phyloP scores from a whole-genome alignment of 2,329 filamentous ascomycete species.

The Trichoderma gracile region DNA sequence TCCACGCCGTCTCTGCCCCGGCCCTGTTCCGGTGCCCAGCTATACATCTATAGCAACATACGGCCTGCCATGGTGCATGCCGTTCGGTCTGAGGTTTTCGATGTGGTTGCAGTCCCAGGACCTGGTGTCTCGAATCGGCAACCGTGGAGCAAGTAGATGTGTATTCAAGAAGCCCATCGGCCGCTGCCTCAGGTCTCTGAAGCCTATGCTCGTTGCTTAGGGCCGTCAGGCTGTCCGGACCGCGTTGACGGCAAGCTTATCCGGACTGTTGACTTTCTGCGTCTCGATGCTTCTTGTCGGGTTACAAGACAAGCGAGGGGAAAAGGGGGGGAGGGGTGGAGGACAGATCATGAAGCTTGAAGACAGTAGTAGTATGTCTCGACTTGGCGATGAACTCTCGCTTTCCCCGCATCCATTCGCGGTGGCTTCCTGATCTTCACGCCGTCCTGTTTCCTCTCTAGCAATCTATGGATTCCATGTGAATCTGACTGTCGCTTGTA shows the following conservation, averaged over 20 bases:
- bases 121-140: not conserved
- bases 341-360: not conserved
- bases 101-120: not conserved
- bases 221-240: constrained; percentile 12
- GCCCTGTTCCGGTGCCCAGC: not conserved
- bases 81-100: not conserved
- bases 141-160: too few species aligned
- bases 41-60: not conserved
- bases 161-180: not conserved
- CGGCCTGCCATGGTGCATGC: constrained; percentile 1
- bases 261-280: constrained; percentile 1
- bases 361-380: not conserved
- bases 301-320: not conserved
- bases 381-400: not conserved
- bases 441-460: too few species aligned
- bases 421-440: not conserved
- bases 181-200: constrained; percentile 1
- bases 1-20: constrained; percentile 1
- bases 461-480: not conserved
- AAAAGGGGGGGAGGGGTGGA: not conserved
- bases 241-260: constrained; percentile 4
- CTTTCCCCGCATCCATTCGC: too few species aligned
- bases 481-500: too few species aligned
- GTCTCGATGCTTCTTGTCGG: not conserved
- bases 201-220: not conserved